A percentile compares a stretch with the other conserved stretches of the same genome.
These are phyloP conservation scores for Ogataea trehaloabstinens DNA, from an alignment of 805 yeast species.

Conservation along the genomic window DNA sequence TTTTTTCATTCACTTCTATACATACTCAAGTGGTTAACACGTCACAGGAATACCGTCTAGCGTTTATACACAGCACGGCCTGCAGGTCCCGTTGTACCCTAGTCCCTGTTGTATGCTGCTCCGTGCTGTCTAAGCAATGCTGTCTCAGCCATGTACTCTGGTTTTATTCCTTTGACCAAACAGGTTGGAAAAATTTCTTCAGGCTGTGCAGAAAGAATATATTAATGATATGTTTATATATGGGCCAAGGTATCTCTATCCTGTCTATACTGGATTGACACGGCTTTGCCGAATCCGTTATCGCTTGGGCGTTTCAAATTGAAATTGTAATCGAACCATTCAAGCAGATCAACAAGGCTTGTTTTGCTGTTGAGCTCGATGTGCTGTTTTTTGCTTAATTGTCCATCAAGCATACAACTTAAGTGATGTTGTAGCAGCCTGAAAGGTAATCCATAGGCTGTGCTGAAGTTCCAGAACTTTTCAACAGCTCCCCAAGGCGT, in stretches of 20 bases:
- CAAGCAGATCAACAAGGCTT: conserved; percentile 62
- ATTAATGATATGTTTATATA: too few relatives aligned
- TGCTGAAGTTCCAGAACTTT: conserved; percentile 71
- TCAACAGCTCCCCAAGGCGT: conserved; percentile 95
- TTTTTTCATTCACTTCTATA: too few relatives aligned
- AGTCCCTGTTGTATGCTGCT: too few relatives aligned
- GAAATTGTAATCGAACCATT: conserved; percentile 78
- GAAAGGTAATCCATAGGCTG: conserved; percentile 82
- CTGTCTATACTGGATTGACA: conserved; percentile 32
- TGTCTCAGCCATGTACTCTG: too few relatives aligned
- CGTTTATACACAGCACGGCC: too few relatives aligned
- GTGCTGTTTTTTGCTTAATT: conserved; percentile 43
- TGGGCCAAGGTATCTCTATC: conserved; percentile 26
- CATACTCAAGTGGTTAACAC: too few relatives aligned
- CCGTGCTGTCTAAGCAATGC: too few relatives aligned
- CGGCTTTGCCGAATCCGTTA: conserved; percentile 57
- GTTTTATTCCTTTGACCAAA: too few relatives aligned
- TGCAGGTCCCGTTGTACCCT: too few relatives aligned
- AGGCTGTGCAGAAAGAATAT: too few relatives aligned
- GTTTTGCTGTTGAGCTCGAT: conserved; percentile 64
- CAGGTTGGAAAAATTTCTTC: too few relatives aligned
- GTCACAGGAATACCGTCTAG: too few relatives aligned
- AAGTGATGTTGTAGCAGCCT: conserved; percentile 85
- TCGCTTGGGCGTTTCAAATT: conserved; percentile 66
- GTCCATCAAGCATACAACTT: conserved; percentile 75